Conservation (phyloP, 106 monocot genomes). For the Apostasia shenzhenica region DNA sequence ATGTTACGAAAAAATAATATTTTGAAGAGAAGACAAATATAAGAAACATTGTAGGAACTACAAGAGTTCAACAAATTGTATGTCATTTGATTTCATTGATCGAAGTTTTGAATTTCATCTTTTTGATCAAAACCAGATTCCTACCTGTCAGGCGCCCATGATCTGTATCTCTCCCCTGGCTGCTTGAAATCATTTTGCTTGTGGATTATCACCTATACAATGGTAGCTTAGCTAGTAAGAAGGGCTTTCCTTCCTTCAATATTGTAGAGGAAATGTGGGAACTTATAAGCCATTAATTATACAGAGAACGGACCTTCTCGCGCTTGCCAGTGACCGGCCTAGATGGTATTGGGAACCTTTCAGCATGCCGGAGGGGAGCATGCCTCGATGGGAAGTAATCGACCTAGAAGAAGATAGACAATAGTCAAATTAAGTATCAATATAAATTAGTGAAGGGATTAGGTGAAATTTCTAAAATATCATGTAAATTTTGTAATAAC, state of each 20-base stretch:
- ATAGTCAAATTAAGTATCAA: neutral
- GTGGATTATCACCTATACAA: conserved; percentile 22
- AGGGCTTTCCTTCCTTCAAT: neutral
- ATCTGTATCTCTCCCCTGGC: conserved; percentile 71
- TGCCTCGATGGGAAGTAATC: conserved; percentile 74
- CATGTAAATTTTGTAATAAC: too few relatives aligned
- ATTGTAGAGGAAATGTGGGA: neutral
- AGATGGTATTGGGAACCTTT: conserved; percentile 30
- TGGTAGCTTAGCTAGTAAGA: neutral
- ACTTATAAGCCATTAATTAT: neutral
- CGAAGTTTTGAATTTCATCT: too few relatives aligned
- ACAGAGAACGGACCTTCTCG: conserved; percentile 40
- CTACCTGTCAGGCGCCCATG: conserved; percentile 72
- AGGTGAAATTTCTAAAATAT: too few relatives aligned
- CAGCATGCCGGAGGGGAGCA: conserved; percentile 35
- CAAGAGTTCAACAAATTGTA: too few relatives aligned
- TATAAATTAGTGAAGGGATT: too few relatives aligned
- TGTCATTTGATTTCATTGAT: too few relatives aligned
- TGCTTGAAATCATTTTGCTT: conserved; percentile 84
- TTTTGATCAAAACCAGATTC: neutral
- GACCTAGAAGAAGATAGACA: conserved; percentile 26
- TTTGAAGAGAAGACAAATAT: too few relatives aligned
- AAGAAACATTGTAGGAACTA: too few relatives aligned
- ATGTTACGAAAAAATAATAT: too few relatives aligned
- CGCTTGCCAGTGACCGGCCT: conserved; percentile 41